phyloP scores from a whole-genome alignment of 441 rosid species.

The Metrosideros polymorpha region DNA sequence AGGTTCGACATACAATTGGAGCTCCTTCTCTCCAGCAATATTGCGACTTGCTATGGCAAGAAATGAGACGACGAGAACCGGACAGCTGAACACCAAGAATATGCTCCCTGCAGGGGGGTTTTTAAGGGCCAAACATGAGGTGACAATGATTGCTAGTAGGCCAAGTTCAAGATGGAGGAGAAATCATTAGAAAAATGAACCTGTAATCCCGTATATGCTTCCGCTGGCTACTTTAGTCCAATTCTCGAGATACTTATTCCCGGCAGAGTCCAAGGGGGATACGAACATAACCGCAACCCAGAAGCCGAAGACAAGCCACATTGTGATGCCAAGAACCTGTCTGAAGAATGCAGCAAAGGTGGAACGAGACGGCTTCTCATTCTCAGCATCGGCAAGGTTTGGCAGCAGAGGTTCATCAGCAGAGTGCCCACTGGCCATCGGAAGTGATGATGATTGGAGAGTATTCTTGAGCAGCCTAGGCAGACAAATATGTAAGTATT shows the following conservation, averaged over 20 bases:
- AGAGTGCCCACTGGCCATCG: constrained; percentile 2
- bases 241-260: constrained; percentile 10
- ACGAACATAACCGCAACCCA: constrained; percentile 51
- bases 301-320: constrained; percentile 39
- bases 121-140: not conserved
- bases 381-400: constrained; percentile 1
- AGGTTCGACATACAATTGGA: constrained; percentile 23
- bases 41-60: constrained; percentile 43
- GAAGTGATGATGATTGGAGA: not conserved
- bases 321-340: constrained; percentile 39
- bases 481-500: not conserved
- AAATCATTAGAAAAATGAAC: constrained; percentile 12
- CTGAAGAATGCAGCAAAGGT: constrained; percentile 24
- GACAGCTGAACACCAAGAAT: constrained; percentile 53
- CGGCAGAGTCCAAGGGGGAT: constrained; percentile 44
- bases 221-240: constrained; percentile 23
- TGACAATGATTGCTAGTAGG: not conserved
- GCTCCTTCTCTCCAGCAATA: constrained; percentile 43
- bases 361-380: not conserved
- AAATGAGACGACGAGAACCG: constrained; percentile 43
- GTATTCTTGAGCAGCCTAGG: not conserved
- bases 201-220: constrained; percentile 48
- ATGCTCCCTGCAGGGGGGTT: constrained; percentile 45
- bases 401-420: constrained; percentile 27
- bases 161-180: not conserved